Evolutionary conservation across 306 rosid species (phyloP).

Genomic region (Lathyrus sativus): DNA sequence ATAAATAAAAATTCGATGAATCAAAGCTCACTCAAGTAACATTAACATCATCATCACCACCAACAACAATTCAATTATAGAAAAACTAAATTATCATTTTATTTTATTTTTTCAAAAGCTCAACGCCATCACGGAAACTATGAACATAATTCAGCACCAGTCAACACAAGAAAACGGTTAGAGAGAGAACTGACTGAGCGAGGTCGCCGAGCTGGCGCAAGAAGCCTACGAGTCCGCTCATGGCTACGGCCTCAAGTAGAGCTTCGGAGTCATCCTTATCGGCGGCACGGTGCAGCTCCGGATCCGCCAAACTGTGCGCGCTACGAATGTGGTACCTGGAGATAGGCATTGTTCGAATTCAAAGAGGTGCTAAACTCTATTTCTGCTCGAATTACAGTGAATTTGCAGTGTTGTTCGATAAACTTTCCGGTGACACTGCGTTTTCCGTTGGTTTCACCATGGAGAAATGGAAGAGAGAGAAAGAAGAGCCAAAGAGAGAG

Average conservation of each 20-base stretch:
- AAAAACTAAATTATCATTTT: not conserved
- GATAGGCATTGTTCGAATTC: constrained; percentile 63
- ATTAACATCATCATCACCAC: constrained; percentile 3
- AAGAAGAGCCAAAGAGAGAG: not conserved
- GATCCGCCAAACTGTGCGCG: constrained; percentile 82
- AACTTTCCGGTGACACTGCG: constrained; percentile 42
- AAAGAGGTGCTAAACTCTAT: constrained; percentile 35
- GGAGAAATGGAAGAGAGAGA: constrained; percentile 37
- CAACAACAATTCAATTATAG: constrained; percentile 15
- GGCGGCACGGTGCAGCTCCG: constrained; percentile 75
- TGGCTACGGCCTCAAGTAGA: constrained; percentile 79
- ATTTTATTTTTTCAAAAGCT: not conserved
- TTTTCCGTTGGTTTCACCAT: constrained; percentile 47
- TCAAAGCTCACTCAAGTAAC: constrained; percentile 4
- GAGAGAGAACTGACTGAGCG: constrained; percentile 62
- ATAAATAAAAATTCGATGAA: constrained; percentile 8
- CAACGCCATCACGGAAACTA: not conserved
- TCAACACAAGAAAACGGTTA: not conserved
- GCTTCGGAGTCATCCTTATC: constrained; percentile 93
- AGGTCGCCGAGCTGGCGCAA: constrained; percentile 99
- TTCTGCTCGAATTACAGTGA: not conserved
- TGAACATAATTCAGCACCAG: constrained; percentile 9
- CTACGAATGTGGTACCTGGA: constrained; percentile 69
- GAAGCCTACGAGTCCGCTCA: constrained; percentile 88
- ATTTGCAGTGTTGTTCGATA: not conserved